Percentiles rank a stretch among this genome's conserved stretches.
phyloP scores from a whole-genome alignment of 352 stramenopile genomes.

The Thalassiosira livingstoniorum region DNA sequence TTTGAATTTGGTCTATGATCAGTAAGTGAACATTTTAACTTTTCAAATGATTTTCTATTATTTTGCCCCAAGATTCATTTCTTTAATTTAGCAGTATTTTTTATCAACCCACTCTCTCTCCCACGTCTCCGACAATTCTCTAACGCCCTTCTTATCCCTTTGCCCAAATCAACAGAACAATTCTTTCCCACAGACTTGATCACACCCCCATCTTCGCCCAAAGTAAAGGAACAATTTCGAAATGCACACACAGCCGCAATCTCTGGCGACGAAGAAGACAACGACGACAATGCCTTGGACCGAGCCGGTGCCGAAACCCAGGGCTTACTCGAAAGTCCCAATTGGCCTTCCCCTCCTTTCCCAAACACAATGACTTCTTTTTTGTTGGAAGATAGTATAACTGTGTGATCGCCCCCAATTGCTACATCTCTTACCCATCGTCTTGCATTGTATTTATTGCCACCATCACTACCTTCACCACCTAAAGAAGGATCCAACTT shows the following conservation, averaged over 20 bases:
- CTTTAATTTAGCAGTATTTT: neutral
- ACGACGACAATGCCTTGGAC: slow-evolving; percentile 63
- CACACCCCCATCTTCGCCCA: slow-evolving; percentile 61
- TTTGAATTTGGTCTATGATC: no score
- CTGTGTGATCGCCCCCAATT: slow-evolving; percentile 78
- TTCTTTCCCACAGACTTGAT: slow-evolving; percentile 60
- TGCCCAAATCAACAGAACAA: slow-evolving; percentile 55
- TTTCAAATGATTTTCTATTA: no score
- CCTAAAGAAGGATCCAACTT: slow-evolving; percentile 37
- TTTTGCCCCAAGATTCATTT: no score
- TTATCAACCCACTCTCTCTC: slow-evolving; percentile 37
- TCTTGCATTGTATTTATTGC: slow-evolving; percentile 26
- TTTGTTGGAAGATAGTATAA: slow-evolving; percentile 69
- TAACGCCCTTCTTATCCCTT: slow-evolving; percentile 52
- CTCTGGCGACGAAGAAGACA: slow-evolving; percentile 52
- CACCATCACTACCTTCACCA: neutral
- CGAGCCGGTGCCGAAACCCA: slow-evolving; percentile 67
- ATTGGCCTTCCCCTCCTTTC: slow-evolving; percentile 73
- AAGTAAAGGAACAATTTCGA: slow-evolving; percentile 69
- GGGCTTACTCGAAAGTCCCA: slow-evolving; percentile 65
- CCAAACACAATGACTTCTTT: slow-evolving; percentile 67
- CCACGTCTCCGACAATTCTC: slow-evolving; percentile 46
- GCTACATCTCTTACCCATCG: slow-evolving; percentile 67
- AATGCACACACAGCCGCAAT: slow-evolving; percentile 69
- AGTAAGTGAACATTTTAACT: no score